phyloP scores from a whole-genome alignment of 495 filamentous ascomycete genomes.

The Pyronema omphalodes region DNA sequence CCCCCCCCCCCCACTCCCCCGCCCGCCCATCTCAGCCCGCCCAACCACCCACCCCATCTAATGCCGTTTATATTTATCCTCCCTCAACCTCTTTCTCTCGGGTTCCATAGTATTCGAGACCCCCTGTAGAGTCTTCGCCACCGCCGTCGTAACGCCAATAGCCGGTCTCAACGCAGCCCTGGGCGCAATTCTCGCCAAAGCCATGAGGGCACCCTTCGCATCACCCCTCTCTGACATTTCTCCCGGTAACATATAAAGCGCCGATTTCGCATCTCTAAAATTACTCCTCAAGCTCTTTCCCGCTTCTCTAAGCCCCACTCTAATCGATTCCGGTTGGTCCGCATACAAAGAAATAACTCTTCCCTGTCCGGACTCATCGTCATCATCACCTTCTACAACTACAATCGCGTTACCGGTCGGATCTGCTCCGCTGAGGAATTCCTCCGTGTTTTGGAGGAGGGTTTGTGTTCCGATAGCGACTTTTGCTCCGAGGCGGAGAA shows the following conservation, averaged over 20 bases:
- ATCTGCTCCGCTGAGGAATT: conserved; percentile 36
- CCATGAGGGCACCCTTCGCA: conserved; percentile 57
- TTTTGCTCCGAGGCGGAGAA: conserved; percentile 85
- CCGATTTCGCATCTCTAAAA: conserved; percentile 64
- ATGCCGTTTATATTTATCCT: conserved; percentile 36
- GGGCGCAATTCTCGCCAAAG: conserved; percentile 63
- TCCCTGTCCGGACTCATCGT: conserved; percentile 36
- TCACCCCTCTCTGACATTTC: conserved; percentile 76
- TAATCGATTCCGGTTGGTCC: conserved; percentile 50
- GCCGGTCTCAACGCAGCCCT: conserved; percentile 80
- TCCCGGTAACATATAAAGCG: conserved; percentile 82
- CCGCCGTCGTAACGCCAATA: conserved; percentile 76
- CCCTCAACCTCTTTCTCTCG: conserved; percentile 58
- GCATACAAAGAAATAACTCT: conserved; percentile 78
- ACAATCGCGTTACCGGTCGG: conserved; percentile 1
- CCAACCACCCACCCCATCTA: not conserved
- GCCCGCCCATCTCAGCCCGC: too few species aligned
- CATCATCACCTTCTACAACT: conserved; percentile 25
- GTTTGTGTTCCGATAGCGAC: conserved; percentile 88
- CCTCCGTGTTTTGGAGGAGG: conserved; percentile 73
- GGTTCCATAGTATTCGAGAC: conserved; percentile 88
- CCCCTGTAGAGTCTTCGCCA: conserved; percentile 74
- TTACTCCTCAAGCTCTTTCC: conserved; percentile 71
- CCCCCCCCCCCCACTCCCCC: too few species aligned
- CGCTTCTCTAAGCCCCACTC: conserved; percentile 43